Evolutionary conservation across 805 yeast genomes (phyloP), one percentile per base, ranked within the genome.

Genomic region (Candida anglica): DNA sequence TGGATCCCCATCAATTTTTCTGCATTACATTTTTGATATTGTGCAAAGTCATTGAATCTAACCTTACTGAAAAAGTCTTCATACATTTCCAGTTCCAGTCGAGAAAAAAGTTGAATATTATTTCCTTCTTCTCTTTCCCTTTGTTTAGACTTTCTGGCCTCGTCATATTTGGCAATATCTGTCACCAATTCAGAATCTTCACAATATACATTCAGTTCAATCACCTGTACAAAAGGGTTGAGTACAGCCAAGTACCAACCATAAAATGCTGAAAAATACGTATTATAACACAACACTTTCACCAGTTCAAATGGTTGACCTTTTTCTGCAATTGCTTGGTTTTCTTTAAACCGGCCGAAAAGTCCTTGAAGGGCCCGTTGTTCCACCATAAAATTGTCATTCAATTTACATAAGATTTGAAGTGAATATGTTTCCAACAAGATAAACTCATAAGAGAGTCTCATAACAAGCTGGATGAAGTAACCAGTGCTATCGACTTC

Each of bases 351-450:
- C 47, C 56, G 39, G 10, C 45, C 39, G 36, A 53, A 64, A 14
- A 66, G 43, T 10, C 33, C 32, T 9, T 37, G 34, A 2, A 58
- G 42, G 8, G 55, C 34, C 20, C 57, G 40, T 21, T 42, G 30
- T 23, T 60, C 66, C 6, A 66, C 43, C 10, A 63, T 37, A 3
- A 53, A 55, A 38, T 63, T 60, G 33, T 50, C 47, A 40, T 55
- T 50, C 23, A 64, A 43, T 38, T 65, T 65, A 11, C 55, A 39
- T 23, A 63, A 42, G 10, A 65, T 57, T 23, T 66, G 67, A 18
- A 66, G 50, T 30, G 48, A 54, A 39, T 66, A 67, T 32, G 53
- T 60, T 30, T 67, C 73, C 34, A 67, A 49, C 15, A 66, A 43
- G 30, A 61, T 52, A 35, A 47, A 67, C 36, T 67, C 73, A 38